phyloP scores from a whole-genome alignment of 257 asterid species.

The Forsythia viridissima region DNA sequence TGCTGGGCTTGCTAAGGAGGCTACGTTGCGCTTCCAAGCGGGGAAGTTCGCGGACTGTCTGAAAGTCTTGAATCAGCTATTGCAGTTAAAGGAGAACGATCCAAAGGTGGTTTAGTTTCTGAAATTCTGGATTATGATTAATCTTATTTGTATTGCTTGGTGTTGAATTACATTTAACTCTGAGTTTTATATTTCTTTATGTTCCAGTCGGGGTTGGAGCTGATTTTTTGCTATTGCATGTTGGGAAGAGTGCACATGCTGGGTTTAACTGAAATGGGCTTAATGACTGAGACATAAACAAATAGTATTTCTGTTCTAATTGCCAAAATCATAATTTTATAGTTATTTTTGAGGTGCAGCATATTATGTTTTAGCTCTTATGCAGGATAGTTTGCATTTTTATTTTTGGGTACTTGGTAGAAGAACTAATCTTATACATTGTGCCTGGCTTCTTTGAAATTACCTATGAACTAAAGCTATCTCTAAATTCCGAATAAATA shows the following conservation, averaged over 20 bases:
- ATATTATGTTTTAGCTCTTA: not conserved
- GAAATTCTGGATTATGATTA: not conserved
- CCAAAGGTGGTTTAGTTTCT: constrained; percentile 59
- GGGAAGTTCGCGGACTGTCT: constrained; percentile 70
- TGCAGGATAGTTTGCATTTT: not conserved
- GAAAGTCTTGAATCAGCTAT: constrained; percentile 59
- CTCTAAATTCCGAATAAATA: too few relatives aligned
- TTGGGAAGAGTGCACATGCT: not conserved
- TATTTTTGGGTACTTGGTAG: not conserved
- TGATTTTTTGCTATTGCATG: not conserved
- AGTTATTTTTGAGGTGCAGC: not conserved
- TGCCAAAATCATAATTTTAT: not conserved
- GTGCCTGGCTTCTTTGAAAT: not conserved
- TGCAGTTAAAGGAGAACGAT: constrained; percentile 67
- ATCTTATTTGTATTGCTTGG: not conserved
- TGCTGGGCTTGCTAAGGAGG: constrained; percentile 83
- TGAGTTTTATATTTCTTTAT: not conserved
- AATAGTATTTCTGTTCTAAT: not conserved
- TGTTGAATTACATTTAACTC: not conserved
- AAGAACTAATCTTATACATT: not conserved
- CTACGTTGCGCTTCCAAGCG: constrained; percentile 70
- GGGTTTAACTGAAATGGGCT: not conserved
- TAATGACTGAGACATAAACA: not conserved
- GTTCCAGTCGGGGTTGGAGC: not conserved
- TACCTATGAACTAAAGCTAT: too few relatives aligned